Percentiles rank a stretch among this genome's conserved stretches.
phyloP scores from a whole-genome alignment of 306 rosid genomes.

The Mimosa pudica region DNA sequence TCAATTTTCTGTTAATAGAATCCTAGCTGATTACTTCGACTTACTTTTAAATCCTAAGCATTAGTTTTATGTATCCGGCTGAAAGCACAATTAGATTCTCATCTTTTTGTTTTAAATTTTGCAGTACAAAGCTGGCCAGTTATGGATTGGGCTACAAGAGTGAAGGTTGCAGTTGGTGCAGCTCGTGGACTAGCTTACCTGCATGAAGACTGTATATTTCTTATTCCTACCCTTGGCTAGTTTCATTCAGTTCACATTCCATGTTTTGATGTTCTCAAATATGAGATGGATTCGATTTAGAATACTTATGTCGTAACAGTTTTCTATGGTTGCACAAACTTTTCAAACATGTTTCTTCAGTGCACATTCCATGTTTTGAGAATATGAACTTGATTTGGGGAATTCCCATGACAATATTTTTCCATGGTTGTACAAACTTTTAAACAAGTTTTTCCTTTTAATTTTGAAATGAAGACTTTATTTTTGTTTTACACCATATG shows the following conservation, averaged over 20 bases:
- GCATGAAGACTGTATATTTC: constrained; percentile 90
- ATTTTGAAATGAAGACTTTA: not conserved
- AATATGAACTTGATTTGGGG: not conserved
- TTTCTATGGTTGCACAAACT: not conserved
- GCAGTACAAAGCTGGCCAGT: constrained; percentile 62
- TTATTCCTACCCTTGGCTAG: constrained; percentile 4
- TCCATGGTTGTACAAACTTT: not conserved
- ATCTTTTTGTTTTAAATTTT: constrained; percentile 29
- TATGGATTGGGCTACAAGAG: constrained; percentile 83
- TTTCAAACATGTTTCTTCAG: not conserved
- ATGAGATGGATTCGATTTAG: not conserved
- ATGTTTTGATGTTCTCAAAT: constrained; percentile 1
- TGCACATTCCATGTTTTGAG: not conserved
- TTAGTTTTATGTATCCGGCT: constrained; percentile 28
- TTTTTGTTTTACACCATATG: not conserved
- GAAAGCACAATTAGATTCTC: constrained; percentile 9
- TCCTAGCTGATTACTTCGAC: not conserved
- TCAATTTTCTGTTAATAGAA: not conserved
- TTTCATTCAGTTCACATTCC: constrained; percentile 1
- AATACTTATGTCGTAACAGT: constrained; percentile 1
- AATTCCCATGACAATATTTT: not conserved
- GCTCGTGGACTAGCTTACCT: constrained; percentile 97
- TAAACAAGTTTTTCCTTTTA: constrained; percentile 7
- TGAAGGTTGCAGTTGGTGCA: constrained; percentile 90
- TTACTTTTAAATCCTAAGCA: constrained; percentile 13